Base-by-base conservation (phyloP, 768 basidiomycete genomes). In the Rhodocollybia butyracea region DNA sequence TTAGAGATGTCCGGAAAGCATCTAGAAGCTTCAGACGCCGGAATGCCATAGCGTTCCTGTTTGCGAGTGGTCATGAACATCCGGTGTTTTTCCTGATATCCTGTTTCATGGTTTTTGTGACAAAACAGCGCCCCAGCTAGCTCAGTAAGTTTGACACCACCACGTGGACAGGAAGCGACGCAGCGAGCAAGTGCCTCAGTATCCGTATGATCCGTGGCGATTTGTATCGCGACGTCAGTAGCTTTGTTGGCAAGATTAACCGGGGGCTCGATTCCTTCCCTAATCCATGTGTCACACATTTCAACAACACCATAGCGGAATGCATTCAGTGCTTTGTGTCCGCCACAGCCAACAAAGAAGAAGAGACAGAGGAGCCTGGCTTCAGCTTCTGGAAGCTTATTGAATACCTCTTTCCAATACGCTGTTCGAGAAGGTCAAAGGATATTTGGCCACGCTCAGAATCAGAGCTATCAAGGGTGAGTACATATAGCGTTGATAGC, bases 91-190 rank as follows among this genome's bases (percentile, higher is more conserved):
- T 60, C 57, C 40, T 63, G 61, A 40, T 60, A 54, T 42, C 67
- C 68, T 31, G 61, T 64, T 46, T 59, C 66, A 47, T 63, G 59
- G 30, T 64, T 61, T 57, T 64, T 65, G 57, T 68, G 56, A 29
- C 57, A 31, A 46, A 64, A 61, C 19, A 68, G 40, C 0, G 51
- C 55, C 2, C 66, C 66, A 2, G 61, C 39, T 3, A 62, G 58
- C 2, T 39, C 34, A 2, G 54, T 31, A 13, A 61, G 53, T 55
- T 36, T 36, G 7, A 17, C 17, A 17, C 34, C 34, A 36, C 34
- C 34, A 36, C 17, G 34, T 8, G 7, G 8, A 36, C 34, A 36
- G 17, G 34, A 36, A 8, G 7, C 17, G 7, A 36, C 34, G 17
- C 34, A 36, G 17, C 17, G 34, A 7, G 7, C 8, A 8, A 36